Percentiles rank a stretch among this genome's conserved stretches.
These are phyloP conservation scores for Leptographium wingfieldii DNA, from an alignment of 2,329 filamentous ascomycete genomes.

Conservation along the genomic window DNA sequence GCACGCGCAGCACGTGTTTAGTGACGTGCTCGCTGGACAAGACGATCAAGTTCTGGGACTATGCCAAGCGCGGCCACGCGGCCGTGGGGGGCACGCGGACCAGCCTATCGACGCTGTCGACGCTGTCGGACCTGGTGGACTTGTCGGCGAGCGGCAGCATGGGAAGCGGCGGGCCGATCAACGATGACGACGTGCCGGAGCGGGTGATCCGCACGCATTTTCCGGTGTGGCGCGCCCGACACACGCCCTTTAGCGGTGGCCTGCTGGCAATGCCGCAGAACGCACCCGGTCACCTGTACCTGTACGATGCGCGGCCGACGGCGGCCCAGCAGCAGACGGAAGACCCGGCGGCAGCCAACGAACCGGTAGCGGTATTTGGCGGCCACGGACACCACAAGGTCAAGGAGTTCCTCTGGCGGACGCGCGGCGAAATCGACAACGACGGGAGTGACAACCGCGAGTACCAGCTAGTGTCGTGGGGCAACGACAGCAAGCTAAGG, in stretches of 20 bases:
- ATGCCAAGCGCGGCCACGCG: conserved; percentile 19
- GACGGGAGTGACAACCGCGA: conserved; percentile 68
- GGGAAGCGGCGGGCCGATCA: conserved; percentile 12
- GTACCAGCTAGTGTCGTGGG: conserved; percentile 90
- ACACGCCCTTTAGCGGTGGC: conserved; percentile 81
- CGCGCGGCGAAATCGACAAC: conserved; percentile 51
- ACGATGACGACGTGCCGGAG: conserved; percentile 52
- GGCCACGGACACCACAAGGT: conserved; percentile 57
- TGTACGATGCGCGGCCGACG: conserved; percentile 54
- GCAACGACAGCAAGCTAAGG: conserved; percentile 69
- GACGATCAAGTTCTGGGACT: conserved; percentile 91
- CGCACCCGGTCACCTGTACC: conserved; percentile 69
- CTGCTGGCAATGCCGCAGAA: conserved; percentile 86
- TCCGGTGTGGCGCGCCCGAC: conserved; percentile 80
- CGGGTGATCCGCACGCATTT: conserved; percentile 71
- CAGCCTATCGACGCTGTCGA: not conserved
- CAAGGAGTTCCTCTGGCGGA: conserved; percentile 86
- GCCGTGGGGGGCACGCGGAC: not conserved
- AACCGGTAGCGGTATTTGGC: conserved; percentile 44
- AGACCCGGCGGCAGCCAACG: conserved; percentile 27
- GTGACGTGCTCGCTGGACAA: conserved; percentile 85
- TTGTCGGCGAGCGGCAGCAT: not conserved
- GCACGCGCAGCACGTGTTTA: conserved; percentile 57
- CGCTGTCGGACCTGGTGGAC: not conserved
- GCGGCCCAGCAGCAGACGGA: conserved; percentile 22